Evolutionary conservation across 2,329 filamentous ascomycete genomes (phyloP).

Genomic region (Xylariomycetidae sp.): DNA sequence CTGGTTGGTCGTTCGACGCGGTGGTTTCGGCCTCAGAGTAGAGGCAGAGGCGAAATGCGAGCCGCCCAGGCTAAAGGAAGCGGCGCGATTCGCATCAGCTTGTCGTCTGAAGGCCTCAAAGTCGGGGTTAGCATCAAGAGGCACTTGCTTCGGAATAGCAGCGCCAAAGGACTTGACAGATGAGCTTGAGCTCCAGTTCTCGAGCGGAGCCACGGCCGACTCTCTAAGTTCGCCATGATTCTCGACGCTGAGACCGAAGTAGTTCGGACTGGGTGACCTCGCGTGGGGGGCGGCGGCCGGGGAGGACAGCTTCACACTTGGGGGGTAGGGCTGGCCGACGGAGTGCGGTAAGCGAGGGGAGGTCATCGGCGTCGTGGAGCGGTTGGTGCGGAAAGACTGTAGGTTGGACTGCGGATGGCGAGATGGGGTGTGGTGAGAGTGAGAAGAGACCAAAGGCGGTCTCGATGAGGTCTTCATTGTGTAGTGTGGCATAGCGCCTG

Average conservation of each 20-base stretch:
- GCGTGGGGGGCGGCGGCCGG: conserved; percentile 26
- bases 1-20: conserved; percentile 43
- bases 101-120: conserved; percentile 74
- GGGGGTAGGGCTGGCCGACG: conserved; percentile 48
- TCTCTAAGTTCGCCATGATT: conserved; percentile 54
- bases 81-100: conserved; percentile 56
- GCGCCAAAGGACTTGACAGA: conserved; percentile 65
- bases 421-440: conserved; percentile 19
- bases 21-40: conserved; percentile 34
- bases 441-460: conserved; percentile 22
- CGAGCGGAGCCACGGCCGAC: conserved; percentile 56
- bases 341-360: conserved; percentile 48
- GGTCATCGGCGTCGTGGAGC: conserved; percentile 43
- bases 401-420: conserved; percentile 34
- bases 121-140: conserved; percentile 72
- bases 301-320: conserved; percentile 40
- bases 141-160: conserved; percentile 61
- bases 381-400: conserved; percentile 34
- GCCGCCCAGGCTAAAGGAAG: conserved; percentile 42
- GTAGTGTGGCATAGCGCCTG: conserved; percentile 22
- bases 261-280: conserved; percentile 67
- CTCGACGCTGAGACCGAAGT: conserved; percentile 73
- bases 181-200: conserved; percentile 71
- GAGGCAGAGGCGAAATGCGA: conserved; percentile 35
- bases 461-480: conserved; percentile 29